Base-by-base conservation (phyloP, 2,329 filamentous ascomycete species). In the Monilinia aucupariae region DNA sequence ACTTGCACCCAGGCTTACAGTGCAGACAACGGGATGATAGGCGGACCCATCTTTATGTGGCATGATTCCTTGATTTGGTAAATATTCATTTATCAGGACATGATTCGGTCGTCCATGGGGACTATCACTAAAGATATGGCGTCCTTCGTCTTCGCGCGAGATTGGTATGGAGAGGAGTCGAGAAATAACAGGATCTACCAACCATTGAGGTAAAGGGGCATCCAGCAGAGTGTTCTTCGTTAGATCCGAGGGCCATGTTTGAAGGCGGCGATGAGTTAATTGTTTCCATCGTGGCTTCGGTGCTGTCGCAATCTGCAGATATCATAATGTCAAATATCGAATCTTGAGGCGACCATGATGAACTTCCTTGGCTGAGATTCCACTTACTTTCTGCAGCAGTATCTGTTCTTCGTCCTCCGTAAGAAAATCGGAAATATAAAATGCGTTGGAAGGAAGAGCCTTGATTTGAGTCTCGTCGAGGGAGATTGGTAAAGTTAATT, bases 31-130 rank as follows among this genome's bases (percentile, higher is more conserved):
- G 1, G 89, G 89, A 72, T 89, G 83, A 74, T 99, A 99, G 12
- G 93, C 91, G 10, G 83, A 78, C 1, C 93, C 94, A 74, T 99
- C 93, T 80, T 97, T 94, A 75, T 97, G 93, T 53, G 92, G 87
- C 90, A 97, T 96, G 68, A 97, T 97, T n/a, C 93, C 93, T 66
- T 96, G 85, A 2, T 90, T 91, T 0, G 90, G 85, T 1, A 82
- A 81, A 75, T 97, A 99, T 75, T 97, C 92, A 72, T 99, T 99
- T 69, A 97, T 86, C 45, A 97, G 80, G 52, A 96, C 91, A 76
- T 97, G 94, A 71, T 97, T 99, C 3, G 93, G 91, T 4, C 79
- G 80, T 22, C 78, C 71, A 72, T 97, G 92, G 6, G 90, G 90
- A 58, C 92, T 90, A 25, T 79, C 73, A 22, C 75, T 74, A 69